phyloP scores from a whole-genome alignment of 345 rosid species.

The Pistacia vera region DNA sequence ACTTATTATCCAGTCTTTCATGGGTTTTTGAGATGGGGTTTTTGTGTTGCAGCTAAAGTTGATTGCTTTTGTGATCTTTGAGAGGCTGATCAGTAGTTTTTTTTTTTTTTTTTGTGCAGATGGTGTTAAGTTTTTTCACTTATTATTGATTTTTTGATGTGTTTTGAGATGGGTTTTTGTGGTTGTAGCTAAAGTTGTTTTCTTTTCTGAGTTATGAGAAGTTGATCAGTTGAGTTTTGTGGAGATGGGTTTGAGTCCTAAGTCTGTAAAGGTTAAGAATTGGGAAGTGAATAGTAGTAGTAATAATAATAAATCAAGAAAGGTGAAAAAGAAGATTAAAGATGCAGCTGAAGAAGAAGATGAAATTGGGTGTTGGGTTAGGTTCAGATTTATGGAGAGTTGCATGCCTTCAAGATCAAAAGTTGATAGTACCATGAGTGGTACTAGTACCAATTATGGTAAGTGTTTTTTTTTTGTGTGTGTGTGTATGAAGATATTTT shows the following conservation, averaged over 20 bases:
- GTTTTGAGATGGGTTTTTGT: slow-evolving; percentile 23
- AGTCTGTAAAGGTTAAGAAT: slow-evolving; percentile 38
- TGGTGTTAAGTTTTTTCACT: slow-evolving; percentile 33
- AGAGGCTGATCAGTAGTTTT: slow-evolving; percentile 1
- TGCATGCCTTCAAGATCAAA: slow-evolving; percentile 83
- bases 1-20: not conserved
- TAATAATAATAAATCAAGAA: slow-evolving; percentile 22
- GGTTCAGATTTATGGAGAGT: slow-evolving; percentile 50
- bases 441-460: slow-evolving; percentile 47
- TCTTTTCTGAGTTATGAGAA: not conserved
- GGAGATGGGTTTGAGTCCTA: slow-evolving; percentile 41
- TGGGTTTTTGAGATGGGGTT: slow-evolving; percentile 22
- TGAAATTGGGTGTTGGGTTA: slow-evolving; percentile 70
- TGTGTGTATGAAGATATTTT: not conserved
- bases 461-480: slow-evolving; percentile 13
- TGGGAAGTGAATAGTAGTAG: slow-evolving; percentile 25
- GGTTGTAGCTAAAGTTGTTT: slow-evolving; percentile 13
- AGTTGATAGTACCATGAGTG: slow-evolving; percentile 75
- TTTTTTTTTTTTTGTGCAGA: slow-evolving; percentile 20
- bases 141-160: slow-evolving; percentile 10
- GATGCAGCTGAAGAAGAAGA: slow-evolving; percentile 43
- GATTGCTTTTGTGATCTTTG: not conserved
- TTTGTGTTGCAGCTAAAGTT: slow-evolving; percentile 13
- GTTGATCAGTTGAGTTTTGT: slow-evolving; percentile 14
- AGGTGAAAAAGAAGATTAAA: slow-evolving; percentile 46